Conservation (phyloP, 345 rosid species). For the Melaleuca quinquenervia region DNA sequence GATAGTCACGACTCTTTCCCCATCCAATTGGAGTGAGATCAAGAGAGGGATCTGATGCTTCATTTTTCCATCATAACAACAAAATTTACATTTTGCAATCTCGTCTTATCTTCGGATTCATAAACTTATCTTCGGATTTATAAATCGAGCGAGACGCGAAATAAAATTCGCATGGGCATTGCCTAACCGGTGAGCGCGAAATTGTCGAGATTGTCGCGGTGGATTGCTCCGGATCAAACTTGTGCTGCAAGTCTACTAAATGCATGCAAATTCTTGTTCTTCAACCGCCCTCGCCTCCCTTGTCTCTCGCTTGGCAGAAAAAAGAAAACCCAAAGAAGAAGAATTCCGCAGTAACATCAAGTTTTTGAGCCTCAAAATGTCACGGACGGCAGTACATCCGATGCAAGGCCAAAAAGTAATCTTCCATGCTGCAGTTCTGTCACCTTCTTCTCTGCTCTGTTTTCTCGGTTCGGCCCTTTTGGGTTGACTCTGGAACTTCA, state of each 20-base stretch:
- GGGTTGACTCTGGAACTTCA: not conserved
- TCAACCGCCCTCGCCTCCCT: not conserved
- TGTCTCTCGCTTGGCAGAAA: not conserved
- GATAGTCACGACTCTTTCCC: not conserved
- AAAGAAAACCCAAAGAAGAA: not conserved
- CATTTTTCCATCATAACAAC: not conserved
- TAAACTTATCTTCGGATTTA: accelerated
- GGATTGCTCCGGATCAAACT: accelerated
- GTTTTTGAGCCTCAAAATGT: not conserved
- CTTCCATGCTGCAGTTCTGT: not conserved
- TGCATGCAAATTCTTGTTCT: not conserved
- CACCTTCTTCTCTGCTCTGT: not conserved
- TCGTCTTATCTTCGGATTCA: not conserved
- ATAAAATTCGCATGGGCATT: not conserved
- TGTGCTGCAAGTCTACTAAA: not conserved
- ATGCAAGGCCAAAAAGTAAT: not conserved
- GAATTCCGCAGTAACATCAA: not conserved
- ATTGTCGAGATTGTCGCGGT: not conserved
- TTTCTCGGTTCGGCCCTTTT: not conserved
- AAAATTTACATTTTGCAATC: not conserved
- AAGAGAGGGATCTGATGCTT: not conserved
- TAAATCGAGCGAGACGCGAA: accelerated
- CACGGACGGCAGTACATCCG: not conserved
- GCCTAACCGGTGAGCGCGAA: accelerated
- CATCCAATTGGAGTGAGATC: not conserved